Conservation (phyloP, 768 basidiomycete species). For the Chalciporus sphaerocephalus region DNA sequence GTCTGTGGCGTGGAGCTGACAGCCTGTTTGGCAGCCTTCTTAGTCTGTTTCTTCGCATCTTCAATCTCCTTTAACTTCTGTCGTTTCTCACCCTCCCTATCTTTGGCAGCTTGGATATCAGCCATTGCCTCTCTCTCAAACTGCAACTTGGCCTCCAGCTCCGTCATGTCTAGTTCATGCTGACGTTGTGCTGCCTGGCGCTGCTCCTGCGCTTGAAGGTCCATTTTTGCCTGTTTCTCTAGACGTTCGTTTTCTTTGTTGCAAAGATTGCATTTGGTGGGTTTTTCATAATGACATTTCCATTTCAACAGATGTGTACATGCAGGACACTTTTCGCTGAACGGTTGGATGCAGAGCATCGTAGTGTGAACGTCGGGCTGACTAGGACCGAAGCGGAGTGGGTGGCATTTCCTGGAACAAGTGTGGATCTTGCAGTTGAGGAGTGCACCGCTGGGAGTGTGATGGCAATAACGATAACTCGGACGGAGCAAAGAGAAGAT, state of each 20-base stretch:
- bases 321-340: constrained; percentile 38
- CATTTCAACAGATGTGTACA: constrained; percentile 41
- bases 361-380: constrained; percentile 17
- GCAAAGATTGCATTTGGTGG: constrained; percentile 42
- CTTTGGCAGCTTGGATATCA: constrained; percentile 34
- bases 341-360: constrained; percentile 41
- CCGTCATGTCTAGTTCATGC: constrained; percentile 41
- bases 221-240: constrained; percentile 38
- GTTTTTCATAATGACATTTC: constrained; percentile 40
- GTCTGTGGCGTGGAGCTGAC: background rate
- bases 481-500: too few species aligned
- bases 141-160: constrained; percentile 40
- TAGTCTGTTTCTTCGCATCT: constrained; percentile 17
- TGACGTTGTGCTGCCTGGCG: constrained; percentile 43
- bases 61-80: constrained; percentile 46
- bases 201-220: constrained; percentile 39
- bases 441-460: constrained; percentile 37
- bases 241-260: constrained; percentile 39
- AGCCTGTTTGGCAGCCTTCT: constrained; percentile 7
- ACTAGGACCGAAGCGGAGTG: constrained; percentile 46
- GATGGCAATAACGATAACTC: too few species aligned
- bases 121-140: constrained; percentile 25
- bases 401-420: constrained; percentile 62
- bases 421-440: constrained; percentile 50
- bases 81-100: constrained; percentile 33